Evolutionary conservation across 192 early-diverging fungal genomes (phyloP).

Genomic region (Coemansia sp.): DNA sequence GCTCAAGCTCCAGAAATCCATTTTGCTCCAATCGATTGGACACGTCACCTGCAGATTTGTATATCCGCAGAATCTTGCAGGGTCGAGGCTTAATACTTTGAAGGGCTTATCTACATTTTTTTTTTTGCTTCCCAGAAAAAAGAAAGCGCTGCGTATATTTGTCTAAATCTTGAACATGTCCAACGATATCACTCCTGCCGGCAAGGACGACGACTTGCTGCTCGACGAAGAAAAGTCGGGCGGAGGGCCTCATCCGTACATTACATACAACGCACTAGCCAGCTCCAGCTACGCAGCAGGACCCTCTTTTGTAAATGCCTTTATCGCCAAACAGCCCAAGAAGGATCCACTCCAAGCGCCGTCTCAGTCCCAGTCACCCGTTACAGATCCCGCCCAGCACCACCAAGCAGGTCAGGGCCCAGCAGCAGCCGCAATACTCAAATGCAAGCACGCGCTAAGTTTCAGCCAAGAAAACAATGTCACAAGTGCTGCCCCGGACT

Average conservation of each 20-base stretch:
- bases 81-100: not conserved
- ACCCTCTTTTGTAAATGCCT: slow-evolving; percentile 23
- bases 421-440: slow-evolving; percentile 27
- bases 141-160: not conserved
- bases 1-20: not conserved
- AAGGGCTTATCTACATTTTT: not conserved
- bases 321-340: slow-evolving; percentile 15
- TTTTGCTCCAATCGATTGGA: not conserved
- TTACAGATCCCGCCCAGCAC: not conserved
- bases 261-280: slow-evolving; percentile 25
- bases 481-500: not conserved
- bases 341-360: not conserved
- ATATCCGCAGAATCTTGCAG: not conserved
- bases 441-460: slow-evolving; percentile 12
- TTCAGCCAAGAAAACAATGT: not conserved
- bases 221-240: slow-evolving; percentile 9
- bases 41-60: not conserved
- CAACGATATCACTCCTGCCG: not conserved
- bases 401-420: slow-evolving; percentile 15
- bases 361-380: not conserved
- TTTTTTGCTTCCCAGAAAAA: not conserved
- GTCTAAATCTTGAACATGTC: not conserved
- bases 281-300: slow-evolving; percentile 18
- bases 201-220: not conserved
- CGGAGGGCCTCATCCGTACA: slow-evolving; percentile 6